phyloP scores from a whole-genome alignment of 2,329 filamentous ascomycete genomes.

The Tolypocladium endophyticum region DNA sequence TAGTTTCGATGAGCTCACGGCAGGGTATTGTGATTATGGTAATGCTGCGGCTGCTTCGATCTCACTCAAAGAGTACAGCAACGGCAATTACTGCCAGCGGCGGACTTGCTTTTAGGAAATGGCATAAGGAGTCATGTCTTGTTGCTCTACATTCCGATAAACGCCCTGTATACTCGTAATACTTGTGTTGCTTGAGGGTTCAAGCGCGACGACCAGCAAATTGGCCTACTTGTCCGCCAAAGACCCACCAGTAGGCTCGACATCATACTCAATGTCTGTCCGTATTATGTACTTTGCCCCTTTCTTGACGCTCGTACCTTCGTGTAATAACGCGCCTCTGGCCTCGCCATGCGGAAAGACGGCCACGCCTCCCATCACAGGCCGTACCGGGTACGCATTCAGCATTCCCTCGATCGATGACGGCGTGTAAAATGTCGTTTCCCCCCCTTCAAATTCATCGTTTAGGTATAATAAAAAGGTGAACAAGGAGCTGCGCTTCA shows the following conservation, averaged over 20 bases:
- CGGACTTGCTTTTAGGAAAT: too few relatives aligned
- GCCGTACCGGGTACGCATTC: conserved; percentile 59
- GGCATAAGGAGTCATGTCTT: too few relatives aligned
- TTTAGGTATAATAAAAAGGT: conserved; percentile 62
- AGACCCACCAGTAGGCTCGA: conserved; percentile 24
- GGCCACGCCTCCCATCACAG: conserved; percentile 57
- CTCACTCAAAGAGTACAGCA: too few relatives aligned
- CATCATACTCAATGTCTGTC: conserved; percentile 61
- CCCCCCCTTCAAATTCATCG: conserved; percentile 61
- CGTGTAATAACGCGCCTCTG: conserved; percentile 54
- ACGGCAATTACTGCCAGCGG: too few relatives aligned
- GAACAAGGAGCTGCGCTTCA: conserved; percentile 56
- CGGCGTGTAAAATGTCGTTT: conserved; percentile 62
- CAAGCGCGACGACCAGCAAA: neutral
- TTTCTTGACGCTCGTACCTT: conserved; percentile 59
- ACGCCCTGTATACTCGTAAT: too few relatives aligned
- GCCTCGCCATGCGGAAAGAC: conserved; percentile 62
- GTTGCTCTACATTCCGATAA: too few relatives aligned
- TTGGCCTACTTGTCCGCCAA: neutral
- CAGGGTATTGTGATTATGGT: too few relatives aligned
- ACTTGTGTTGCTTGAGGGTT: too few relatives aligned
- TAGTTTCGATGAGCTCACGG: neutral
- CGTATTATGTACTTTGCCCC: conserved; percentile 60
- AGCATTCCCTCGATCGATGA: conserved; percentile 52
- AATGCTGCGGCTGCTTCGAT: too few relatives aligned